These are phyloP conservation scores for Sisymbrium altissimum DNA, from an alignment of 345 rosid genomes.

Conservation along the genomic window DNA sequence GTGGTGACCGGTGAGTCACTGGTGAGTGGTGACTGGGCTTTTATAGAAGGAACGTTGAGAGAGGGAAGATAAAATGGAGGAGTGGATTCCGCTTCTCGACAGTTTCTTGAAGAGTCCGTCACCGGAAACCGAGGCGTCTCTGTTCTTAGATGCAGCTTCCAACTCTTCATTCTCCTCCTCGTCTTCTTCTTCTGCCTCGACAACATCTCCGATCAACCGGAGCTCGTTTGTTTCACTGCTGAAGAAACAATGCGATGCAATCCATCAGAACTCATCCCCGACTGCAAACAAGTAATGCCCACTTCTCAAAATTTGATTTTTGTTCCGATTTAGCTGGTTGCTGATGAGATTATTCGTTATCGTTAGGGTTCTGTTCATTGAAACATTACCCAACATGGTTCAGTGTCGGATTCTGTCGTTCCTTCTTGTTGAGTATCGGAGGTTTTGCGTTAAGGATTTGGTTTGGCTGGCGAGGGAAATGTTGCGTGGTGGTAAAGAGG, in stretches of 20 bases:
- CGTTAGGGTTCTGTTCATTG: constrained; percentile 59
- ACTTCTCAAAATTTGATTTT: not conserved
- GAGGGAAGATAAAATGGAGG: constrained; percentile 41
- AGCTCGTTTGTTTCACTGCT: constrained; percentile 62
- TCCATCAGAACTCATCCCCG: constrained; percentile 31
- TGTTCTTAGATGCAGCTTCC: constrained; percentile 56
- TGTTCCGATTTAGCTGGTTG: not conserved
- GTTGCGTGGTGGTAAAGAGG: constrained; percentile 30
- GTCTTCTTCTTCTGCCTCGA: constrained; percentile 25
- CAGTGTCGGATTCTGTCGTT: constrained; percentile 64
- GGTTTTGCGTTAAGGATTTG: constrained; percentile 52
- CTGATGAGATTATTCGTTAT: not conserved
- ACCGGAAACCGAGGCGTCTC: constrained; percentile 70
- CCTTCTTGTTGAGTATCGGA: constrained; percentile 46
- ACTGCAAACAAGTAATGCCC: constrained; percentile 42
- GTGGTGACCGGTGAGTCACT: too few species aligned
- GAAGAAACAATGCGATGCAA: constrained; percentile 31
- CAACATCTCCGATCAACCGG: constrained; percentile 45
- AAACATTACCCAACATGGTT: constrained; percentile 61
- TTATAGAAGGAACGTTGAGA: too few species aligned
- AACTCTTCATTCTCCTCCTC: constrained; percentile 12
- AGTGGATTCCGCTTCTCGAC: constrained; percentile 62
- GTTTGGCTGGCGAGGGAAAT: constrained; percentile 46
- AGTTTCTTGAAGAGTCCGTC: constrained; percentile 54
- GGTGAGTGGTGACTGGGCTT: too few species aligned